Evolutionary conservation across 768 basidiomycete genomes (phyloP).

Genomic region (Pluteus cervinus): DNA sequence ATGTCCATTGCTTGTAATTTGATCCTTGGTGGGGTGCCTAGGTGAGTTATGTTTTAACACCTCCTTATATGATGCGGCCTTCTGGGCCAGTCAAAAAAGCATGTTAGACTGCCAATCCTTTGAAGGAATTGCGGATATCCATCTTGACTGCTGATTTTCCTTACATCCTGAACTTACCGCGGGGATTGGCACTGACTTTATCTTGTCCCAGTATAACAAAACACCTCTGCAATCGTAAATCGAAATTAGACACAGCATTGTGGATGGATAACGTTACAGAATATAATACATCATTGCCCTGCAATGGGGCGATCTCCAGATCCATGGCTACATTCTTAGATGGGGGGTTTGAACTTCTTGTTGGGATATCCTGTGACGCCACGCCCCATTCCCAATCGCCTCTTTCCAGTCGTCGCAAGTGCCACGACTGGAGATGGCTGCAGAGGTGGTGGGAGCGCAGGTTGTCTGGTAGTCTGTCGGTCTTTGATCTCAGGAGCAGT

Average conservation of each 20-base stretch:
- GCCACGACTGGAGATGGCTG: no score
- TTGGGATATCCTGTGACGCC: constrained; percentile 46
- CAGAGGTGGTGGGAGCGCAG: no score
- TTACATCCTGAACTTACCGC: no score
- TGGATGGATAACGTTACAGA: neutral
- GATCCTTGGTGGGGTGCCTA: neutral
- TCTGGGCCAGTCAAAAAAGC: constrained; percentile 32
- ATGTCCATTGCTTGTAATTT: no score
- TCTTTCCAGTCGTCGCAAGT: no score
- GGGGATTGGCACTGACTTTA: no score
- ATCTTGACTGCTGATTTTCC: constrained; percentile 26
- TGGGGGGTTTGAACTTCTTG: constrained; percentile 66
- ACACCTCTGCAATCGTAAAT: no score
- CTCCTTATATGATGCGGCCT: constrained; percentile 31
- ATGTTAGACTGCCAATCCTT: constrained; percentile 49
- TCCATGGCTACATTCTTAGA: constrained; percentile 16
- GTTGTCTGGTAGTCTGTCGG: no score
- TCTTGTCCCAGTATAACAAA: no score
- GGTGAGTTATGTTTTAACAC: constrained; percentile 4
- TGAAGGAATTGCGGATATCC: constrained; percentile 33
- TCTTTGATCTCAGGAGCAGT: no score
- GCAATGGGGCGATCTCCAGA: no score
- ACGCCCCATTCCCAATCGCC: constrained; percentile 61
- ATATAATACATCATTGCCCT: constrained; percentile 2
- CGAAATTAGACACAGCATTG: no score